A percentile compares a stretch with the other conserved stretches of the same genome.
Conservation (phyloP, 805 yeast species). For the Zygotorulaspora danielsina region DNA sequence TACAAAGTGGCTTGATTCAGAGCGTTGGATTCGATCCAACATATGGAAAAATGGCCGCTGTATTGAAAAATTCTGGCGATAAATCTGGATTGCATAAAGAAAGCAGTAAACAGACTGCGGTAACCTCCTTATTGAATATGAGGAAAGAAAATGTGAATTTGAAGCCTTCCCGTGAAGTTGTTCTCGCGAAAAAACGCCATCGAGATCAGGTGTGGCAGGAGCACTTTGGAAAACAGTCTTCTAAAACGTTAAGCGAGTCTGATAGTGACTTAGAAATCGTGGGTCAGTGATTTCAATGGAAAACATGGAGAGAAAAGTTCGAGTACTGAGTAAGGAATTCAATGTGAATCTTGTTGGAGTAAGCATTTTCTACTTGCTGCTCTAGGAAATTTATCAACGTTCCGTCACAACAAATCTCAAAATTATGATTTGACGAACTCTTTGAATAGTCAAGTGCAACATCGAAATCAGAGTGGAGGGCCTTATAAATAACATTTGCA, state of each 20-base stretch:
- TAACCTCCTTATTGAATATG: slow-evolving; percentile 31
- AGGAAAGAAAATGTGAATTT: slow-evolving; percentile 36
- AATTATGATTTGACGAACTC: slow-evolving; percentile 10
- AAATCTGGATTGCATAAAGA: slow-evolving; percentile 11
- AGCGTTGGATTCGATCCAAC: slow-evolving; percentile 54
- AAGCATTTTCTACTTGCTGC: slow-evolving; percentile 2
- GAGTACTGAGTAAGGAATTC: slow-evolving; percentile 13
- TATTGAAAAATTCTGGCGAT: slow-evolving; percentile 14
- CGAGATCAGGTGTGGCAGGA: slow-evolving; percentile 32
- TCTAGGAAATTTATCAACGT: slow-evolving; percentile 23
- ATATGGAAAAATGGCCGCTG: slow-evolving; percentile 24
- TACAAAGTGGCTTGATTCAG: slow-evolving; percentile 39
- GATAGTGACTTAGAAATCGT: slow-evolving; percentile 36
- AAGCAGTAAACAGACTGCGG: slow-evolving; percentile 20
- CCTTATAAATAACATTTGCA: slow-evolving; percentile 17
- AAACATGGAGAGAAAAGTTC: slow-evolving; percentile 12
- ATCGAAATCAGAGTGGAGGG: slow-evolving; percentile 17
- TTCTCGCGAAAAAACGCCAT: slow-evolving; percentile 26
- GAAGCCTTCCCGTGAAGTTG: slow-evolving; percentile 33
- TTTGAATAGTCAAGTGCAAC: slow-evolving; percentile 13
- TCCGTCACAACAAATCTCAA: slow-evolving; percentile 34
- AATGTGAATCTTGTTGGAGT: slow-evolving; percentile 12
- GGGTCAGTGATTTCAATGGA: slow-evolving; percentile 8
- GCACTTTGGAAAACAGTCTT: slow-evolving; percentile 24
- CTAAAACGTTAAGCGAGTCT: slow-evolving; percentile 3